A percentile compares a stretch with the other conserved stretches of the same genome.
These are phyloP conservation scores for Diaporthe citrichinensis DNA, from an alignment of 2,329 filamentous ascomycete genomes.

Conservation along the genomic window DNA sequence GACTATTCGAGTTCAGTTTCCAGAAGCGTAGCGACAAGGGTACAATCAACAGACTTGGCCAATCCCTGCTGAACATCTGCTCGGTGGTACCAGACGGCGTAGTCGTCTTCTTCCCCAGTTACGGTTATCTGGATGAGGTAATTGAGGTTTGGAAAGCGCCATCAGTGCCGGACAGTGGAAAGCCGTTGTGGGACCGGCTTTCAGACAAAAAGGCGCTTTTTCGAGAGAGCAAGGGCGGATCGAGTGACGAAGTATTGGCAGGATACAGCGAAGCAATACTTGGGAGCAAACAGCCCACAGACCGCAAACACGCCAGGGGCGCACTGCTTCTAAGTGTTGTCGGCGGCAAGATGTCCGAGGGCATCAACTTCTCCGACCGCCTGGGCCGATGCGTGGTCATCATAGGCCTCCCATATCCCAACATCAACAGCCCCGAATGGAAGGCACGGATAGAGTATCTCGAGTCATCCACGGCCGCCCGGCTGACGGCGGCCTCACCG, in stretches of 20 bases:
- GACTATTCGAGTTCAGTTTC: constrained; percentile 87
- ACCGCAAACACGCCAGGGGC: constrained; percentile 61
- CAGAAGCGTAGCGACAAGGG: constrained; percentile 77
- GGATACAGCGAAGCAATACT: constrained; percentile 80
- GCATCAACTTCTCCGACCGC: constrained; percentile 96
- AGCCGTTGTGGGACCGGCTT: constrained; percentile 72
- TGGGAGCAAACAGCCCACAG: constrained; percentile 52
- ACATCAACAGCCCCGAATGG: constrained; percentile 91
- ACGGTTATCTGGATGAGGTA: constrained; percentile 87
- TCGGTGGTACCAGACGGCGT: constrained; percentile 86
- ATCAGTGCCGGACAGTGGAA: constrained; percentile 46
- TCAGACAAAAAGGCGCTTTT: constrained; percentile 74
- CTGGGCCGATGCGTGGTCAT: constrained; percentile 92
- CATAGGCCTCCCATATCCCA: constrained; percentile 94
- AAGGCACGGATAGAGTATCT: constrained; percentile 92
- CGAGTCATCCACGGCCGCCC: constrained; percentile 68
- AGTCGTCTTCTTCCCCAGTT: constrained; percentile 96
- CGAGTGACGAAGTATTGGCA: constrained; percentile 78
- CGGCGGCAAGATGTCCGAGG: constrained; percentile 94
- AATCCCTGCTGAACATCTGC: constrained; percentile 79
- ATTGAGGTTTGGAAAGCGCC: constrained; percentile 69
- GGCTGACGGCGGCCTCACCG: constrained; percentile 47
- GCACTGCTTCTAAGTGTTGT: constrained; percentile 91
- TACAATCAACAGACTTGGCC: constrained; percentile 82
- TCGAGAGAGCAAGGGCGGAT: constrained; percentile 66